phyloP scores from a whole-genome alignment of 192 early-diverging fungal species.

The Coemansia sp. region DNA sequence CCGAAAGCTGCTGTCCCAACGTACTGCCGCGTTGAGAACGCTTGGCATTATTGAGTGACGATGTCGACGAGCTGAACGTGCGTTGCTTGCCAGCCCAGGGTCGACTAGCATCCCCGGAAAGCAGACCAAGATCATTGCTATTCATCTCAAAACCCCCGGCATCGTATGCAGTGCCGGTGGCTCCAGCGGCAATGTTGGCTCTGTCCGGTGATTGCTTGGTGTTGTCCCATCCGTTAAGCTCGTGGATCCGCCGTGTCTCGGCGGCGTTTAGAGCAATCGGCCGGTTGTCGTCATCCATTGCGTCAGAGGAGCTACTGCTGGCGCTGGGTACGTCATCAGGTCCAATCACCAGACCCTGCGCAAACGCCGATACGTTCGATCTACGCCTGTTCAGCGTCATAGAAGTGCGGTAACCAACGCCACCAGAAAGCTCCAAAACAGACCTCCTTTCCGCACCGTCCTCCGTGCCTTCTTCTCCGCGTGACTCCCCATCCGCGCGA shows the following conservation, averaged over 20 bases:
- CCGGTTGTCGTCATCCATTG: not conserved
- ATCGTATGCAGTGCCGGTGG: too few species aligned
- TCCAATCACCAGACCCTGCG: not conserved
- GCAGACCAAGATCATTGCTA: not conserved
- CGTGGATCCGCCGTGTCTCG: constrained; percentile 1
- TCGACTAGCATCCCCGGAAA: constrained; percentile 8
- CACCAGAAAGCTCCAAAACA: too few species aligned
- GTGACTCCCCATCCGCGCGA: too few species aligned
- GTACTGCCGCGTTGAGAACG: constrained; percentile 38
- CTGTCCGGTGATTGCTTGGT: too few species aligned
- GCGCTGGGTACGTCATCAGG: not conserved
- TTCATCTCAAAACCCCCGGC: too few species aligned
- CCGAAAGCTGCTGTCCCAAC: constrained; percentile 49
- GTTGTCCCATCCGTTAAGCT: constrained; percentile 5
- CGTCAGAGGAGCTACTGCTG: not conserved
- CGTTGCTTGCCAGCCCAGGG: constrained; percentile 31
- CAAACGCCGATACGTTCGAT: constrained; percentile 13
- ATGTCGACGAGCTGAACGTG: constrained; percentile 29
- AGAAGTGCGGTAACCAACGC: too few species aligned
- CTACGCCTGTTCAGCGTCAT: constrained; percentile 11
- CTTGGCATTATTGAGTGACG: constrained; percentile 20
- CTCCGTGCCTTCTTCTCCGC: too few species aligned
- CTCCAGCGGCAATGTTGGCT: too few species aligned
- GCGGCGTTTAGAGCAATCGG: not conserved
- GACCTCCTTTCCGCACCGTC: too few species aligned